phyloP scores from a whole-genome alignment of 2,329 filamentous ascomycete species.

The Plenodomus tracheiphilus region DNA sequence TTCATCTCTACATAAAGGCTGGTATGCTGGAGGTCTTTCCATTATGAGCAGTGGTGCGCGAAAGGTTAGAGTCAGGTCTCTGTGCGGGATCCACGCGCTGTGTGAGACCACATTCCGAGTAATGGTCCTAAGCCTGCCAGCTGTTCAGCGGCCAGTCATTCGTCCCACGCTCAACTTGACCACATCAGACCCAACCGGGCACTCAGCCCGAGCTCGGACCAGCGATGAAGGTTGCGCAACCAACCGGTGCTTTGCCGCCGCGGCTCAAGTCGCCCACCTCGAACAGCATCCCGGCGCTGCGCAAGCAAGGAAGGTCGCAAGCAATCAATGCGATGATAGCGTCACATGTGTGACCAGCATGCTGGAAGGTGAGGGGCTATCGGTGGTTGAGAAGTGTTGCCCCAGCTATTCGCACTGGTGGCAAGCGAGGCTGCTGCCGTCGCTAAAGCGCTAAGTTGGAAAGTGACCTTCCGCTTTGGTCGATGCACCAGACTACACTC shows the following conservation, averaged over 20 bases:
- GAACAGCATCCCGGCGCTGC: conserved; percentile 8
- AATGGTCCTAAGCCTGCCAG: conserved; percentile 8
- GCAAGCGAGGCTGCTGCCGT: conserved; percentile 10
- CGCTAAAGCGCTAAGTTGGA: conserved; percentile 26
- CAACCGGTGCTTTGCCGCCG: conserved; percentile 9
- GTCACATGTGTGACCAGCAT: conserved; percentile 26
- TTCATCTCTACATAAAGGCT: conserved; percentile 29
- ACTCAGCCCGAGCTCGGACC: conserved; percentile 26
- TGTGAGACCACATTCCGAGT: conserved; percentile 3
- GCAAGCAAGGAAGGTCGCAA: conserved; percentile 32
- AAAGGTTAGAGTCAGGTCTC: too few relatives aligned
- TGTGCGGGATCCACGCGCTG: too few relatives aligned
- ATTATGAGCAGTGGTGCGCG: conserved; percentile 13
- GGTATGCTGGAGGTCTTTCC: conserved; percentile 30
- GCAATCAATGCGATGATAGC: conserved; percentile 17
- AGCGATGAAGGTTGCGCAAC: conserved; percentile 24
- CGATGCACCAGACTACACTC: conserved; percentile 11
- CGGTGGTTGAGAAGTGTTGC: conserved; percentile 2
- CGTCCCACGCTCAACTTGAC: conserved; percentile 8
- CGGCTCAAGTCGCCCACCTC: conserved; percentile 11
- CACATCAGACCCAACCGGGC: conserved; percentile 7
- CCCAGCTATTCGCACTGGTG: background rate
- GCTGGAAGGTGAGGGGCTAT: conserved; percentile 21
- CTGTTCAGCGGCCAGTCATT: conserved; percentile 5
- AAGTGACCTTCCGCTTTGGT: conserved; percentile 30